These are phyloP conservation scores for Oidiodendron maius DNA, from an alignment of 495 filamentous ascomycete genomes.

Conservation along the genomic window DNA sequence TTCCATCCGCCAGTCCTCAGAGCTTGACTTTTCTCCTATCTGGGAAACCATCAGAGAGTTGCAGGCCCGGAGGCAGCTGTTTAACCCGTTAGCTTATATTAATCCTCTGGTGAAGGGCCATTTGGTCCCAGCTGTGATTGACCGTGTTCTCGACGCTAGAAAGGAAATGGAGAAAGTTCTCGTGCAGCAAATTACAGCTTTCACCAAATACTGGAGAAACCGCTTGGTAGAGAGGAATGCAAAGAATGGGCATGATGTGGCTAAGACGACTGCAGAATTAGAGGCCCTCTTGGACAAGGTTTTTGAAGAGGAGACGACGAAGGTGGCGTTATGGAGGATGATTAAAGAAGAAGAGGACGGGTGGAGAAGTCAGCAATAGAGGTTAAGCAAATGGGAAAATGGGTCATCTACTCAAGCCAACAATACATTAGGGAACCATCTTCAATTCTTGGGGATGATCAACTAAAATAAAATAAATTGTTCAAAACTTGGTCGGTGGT, in stretches of 20 bases:
- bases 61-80: slow-evolving; percentile 60
- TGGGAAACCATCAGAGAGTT: slow-evolving; percentile 75
- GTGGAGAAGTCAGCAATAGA: too few relatives aligned
- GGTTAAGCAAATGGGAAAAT: too few relatives aligned
- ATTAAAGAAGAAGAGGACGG: slow-evolving; percentile 8
- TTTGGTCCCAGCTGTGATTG: slow-evolving; percentile 54
- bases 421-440: too few relatives aligned
- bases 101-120: slow-evolving; percentile 51
- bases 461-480: too few relatives aligned
- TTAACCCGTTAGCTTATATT: slow-evolving; percentile 56
- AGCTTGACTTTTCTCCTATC: slow-evolving; percentile 70
- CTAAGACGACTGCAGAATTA: slow-evolving; percentile 54
- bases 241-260: slow-evolving; percentile 43
- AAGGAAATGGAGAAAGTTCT: slow-evolving; percentile 77
- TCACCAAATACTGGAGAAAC: slow-evolving; percentile 57
- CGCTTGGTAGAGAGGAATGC: slow-evolving; percentile 39
- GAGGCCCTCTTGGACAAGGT: slow-evolving; percentile 17
- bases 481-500: too few relatives aligned
- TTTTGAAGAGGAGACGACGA: slow-evolving; percentile 21
- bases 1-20: slow-evolving; percentile 55
- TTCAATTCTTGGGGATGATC: too few relatives aligned
- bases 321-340: slow-evolving; percentile 23
- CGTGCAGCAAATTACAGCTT: slow-evolving; percentile 71
- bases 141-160: slow-evolving; percentile 67
- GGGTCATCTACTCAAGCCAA: too few relatives aligned